Conservation (phyloP, 2,329 filamentous ascomycete species). For the Elsinoe perseae region DNA sequence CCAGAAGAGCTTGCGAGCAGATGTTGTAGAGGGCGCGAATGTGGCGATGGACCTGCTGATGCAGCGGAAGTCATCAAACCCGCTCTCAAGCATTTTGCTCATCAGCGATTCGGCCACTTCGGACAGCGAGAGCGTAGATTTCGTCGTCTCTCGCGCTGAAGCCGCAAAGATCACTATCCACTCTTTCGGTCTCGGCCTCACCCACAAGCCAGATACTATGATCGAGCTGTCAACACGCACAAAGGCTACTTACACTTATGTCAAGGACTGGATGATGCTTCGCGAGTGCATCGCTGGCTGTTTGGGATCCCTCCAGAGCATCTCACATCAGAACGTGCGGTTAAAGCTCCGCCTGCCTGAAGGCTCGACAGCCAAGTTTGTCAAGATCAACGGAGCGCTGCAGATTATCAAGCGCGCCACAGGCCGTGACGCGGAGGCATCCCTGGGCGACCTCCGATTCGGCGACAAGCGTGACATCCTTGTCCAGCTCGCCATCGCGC, state of each 20-base stretch:
- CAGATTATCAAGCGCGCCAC: constrained; percentile 95
- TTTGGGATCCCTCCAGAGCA: constrained; percentile 80
- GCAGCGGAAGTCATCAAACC: constrained; percentile 94
- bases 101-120: constrained; percentile 97
- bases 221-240: constrained; percentile 92
- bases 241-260: constrained; percentile 94
- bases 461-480: constrained; percentile 93
- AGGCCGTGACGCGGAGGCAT: constrained; percentile 86
- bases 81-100: constrained; percentile 87
- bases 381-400: constrained; percentile 93
- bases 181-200: constrained; percentile 91
- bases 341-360: constrained; percentile 89
- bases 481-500: constrained; percentile 85
- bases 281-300: constrained; percentile 92
- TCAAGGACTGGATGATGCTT: constrained; percentile 99
- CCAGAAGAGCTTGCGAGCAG: constrained; percentile 91
- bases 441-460: constrained; percentile 84
- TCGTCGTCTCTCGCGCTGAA: constrained; percentile 92
- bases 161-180: constrained; percentile 97
- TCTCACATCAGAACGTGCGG: constrained; percentile 97
- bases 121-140: constrained; percentile 91
- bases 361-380: constrained; percentile 94
- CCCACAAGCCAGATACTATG: constrained; percentile 98
- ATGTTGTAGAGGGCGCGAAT: constrained; percentile 95
- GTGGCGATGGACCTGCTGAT: constrained; percentile 97